These are phyloP conservation scores for Dendrocalamus sinicus DNA, from an alignment of 176 grass and related monocot species.

Conservation along the genomic window DNA sequence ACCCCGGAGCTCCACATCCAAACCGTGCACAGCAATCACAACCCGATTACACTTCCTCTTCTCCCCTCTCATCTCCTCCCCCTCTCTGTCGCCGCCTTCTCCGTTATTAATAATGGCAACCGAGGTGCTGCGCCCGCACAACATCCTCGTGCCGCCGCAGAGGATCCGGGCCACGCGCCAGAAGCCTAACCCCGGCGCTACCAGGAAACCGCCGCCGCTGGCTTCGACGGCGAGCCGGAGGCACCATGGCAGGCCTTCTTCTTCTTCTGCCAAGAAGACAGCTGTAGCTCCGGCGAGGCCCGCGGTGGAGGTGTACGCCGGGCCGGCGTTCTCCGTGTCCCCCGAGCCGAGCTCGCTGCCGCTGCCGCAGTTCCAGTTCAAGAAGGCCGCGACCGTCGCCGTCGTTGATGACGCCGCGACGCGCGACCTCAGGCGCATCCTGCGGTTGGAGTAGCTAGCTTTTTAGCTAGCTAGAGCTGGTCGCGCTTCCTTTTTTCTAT, in stretches of 20 bases:
- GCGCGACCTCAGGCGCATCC: slow-evolving; percentile 51
- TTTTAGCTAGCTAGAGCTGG: neutral
- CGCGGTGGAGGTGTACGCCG: slow-evolving; percentile 56
- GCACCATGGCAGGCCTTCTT: neutral
- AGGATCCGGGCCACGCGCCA: slow-evolving; percentile 8
- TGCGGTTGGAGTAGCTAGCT: slow-evolving; percentile 39
- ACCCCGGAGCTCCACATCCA: neutral
- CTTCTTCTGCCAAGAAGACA: neutral
- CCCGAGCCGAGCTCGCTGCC: slow-evolving; percentile 62
- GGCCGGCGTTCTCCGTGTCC: slow-evolving; percentile 60
- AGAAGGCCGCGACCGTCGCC: slow-evolving; percentile 2
- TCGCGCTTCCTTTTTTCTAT: neutral
- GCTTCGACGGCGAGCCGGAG: neutral
- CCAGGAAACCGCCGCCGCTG: slow-evolving; percentile 2
- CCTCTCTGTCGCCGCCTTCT: neutral
- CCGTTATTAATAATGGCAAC: slow-evolving; percentile 49
- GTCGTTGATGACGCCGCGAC: slow-evolving; percentile 26
- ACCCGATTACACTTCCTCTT: neutral
- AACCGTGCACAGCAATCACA: neutral
- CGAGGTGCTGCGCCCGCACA: slow-evolving; percentile 50
- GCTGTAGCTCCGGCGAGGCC: neutral
- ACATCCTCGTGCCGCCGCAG: slow-evolving; percentile 37
- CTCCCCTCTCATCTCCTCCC: neutral
- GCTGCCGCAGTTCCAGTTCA: slow-evolving; percentile 54
- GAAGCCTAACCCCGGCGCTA: neutral